These are phyloP conservation scores for Boletellus sp. DNA, from an alignment of 768 basidiomycete species.

Conservation along the genomic window DNA sequence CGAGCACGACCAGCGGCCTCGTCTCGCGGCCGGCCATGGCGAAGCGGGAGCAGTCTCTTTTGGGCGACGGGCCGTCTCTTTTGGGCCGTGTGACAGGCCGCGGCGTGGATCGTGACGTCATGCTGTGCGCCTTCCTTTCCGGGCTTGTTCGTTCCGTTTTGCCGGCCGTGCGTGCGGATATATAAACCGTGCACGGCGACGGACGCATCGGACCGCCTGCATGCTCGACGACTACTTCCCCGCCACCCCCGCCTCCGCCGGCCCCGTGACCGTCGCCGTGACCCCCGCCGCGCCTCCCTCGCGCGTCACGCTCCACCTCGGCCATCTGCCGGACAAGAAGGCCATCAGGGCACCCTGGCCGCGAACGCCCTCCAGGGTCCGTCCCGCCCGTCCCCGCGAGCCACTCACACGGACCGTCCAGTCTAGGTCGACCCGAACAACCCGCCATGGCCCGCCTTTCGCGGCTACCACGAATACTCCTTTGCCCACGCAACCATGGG, in stretches of 20 bases:
- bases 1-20: constrained; percentile 31
- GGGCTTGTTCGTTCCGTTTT: constrained; percentile 11
- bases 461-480: constrained; percentile 78
- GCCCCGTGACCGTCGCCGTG: constrained; percentile 13
- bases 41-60: neutral
- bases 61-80: neutral
- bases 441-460: constrained; percentile 78
- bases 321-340: constrained; percentile 70
- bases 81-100: neutral
- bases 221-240: constrained; percentile 24
- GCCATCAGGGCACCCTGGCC: constrained; percentile 72
- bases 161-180: constrained; percentile 17
- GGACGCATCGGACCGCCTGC: neutral
- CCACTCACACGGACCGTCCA: neutral
- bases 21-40: constrained; percentile 12
- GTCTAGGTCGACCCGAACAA: constrained; percentile 74
- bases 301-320: constrained; percentile 67
- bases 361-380: constrained; percentile 65
- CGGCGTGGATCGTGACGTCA: constrained; percentile 25
- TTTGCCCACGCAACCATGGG: constrained; percentile 95
- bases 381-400: constrained; percentile 17
- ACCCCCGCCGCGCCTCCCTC: constrained; percentile 39
- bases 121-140: constrained; percentile 27
- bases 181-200: constrained; percentile 17
- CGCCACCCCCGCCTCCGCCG: constrained; percentile 28